Evolutionary conservation across 2,329 filamentous ascomycete genomes (phyloP), one percentile per base, ranked within the genome.

Genomic region (Pyrenophora seminiperda): DNA sequence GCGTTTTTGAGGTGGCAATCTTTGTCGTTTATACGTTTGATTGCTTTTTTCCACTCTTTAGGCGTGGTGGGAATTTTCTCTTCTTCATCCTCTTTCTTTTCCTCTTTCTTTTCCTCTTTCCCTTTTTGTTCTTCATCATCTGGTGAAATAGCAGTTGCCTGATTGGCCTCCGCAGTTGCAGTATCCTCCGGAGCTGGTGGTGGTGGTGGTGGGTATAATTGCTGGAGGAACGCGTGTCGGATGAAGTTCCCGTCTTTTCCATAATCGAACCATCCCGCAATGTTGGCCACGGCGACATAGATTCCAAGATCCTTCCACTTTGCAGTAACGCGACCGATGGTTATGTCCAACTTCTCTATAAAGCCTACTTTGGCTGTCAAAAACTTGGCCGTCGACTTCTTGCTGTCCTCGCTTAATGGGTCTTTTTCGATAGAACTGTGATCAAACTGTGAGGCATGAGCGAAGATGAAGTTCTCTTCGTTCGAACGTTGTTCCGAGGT

Each of bases 391-490:
- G 47, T 31, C 18, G 37, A 14, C 36, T 30, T 17, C 2, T 29
- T 30, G 2, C 18, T 24, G 6, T 5, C 18, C 10, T n/a, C 3
- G 5, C 24, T 15, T 3, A 27, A 27, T 11, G 24, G 2, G 9
- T 27, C 24, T 2, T 27, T 30, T 13, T 41, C 34, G 4, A 72
- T 59, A 1, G 74, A 67, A 18, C 78, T 77, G 1, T 76, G 75
- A 0, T 79, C 82, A 41, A 90, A 90, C 0, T 90, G 71, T 6
- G 87, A 78, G 0, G 81, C 87, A 53, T 90, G 86, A 0, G 81
- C 76, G 4, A 81, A 83, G 11, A 90, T 83, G 49, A 86, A 89
- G 0, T 77, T 76, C 0, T 80, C 75, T 53, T 91, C 87, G 1
- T 84, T 73, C 1, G 76, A 62, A 4, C 75, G 57, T 7, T 63